Evolutionary conservation across 805 yeast genomes (phyloP), one percentile per base, ranked within the genome.

Genomic region (Tetrapisispora arboricola): DNA sequence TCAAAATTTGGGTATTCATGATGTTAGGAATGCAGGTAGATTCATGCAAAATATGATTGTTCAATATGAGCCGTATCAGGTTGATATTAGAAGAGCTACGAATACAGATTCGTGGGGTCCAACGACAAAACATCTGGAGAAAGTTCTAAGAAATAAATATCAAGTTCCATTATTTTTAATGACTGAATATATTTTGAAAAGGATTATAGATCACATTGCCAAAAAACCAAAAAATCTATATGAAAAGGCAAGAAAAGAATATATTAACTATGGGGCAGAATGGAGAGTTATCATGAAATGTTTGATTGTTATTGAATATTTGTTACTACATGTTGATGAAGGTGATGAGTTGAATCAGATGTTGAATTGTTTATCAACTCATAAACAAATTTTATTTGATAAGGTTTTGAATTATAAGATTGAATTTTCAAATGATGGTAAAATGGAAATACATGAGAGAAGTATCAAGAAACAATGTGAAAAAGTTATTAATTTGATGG

Each of bases 91-190:
- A 38, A 66, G 67, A 40, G 67, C 73, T 6, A 72, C 76, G 13
- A 72, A 70, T 39, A 71, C 73, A 4, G 77, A 72, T 48, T 51
- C 68, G 3, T 72, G 77, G 77, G 77, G 77, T 2, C 77, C 77
- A 6, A 66, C 74, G 0, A 58, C 68, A 8, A 59, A 62, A 35
- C 72, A 71, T 45, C 50, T 68, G 46, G 55, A 56, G 27, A 66
- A 64, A 40, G 60, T 64, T 10, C 28, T 52, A 44, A 50, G 54
- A 34, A 51, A 54, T 39, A 46, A 56, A 43, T 51, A 49, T 33
- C 59, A 47, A 43, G 64, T 49, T 8, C 64, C 56, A n/a, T 43
- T 49, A 45, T 63, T 47, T 33, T 44, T 50, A 45, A 57, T 52
- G 48, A 55, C 54, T n/a, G 68, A 53, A 48, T 66, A 61, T 39